Conservation (phyloP, 371 early-diverging fungal genomes). For the Mucor velutinosus region DNA sequence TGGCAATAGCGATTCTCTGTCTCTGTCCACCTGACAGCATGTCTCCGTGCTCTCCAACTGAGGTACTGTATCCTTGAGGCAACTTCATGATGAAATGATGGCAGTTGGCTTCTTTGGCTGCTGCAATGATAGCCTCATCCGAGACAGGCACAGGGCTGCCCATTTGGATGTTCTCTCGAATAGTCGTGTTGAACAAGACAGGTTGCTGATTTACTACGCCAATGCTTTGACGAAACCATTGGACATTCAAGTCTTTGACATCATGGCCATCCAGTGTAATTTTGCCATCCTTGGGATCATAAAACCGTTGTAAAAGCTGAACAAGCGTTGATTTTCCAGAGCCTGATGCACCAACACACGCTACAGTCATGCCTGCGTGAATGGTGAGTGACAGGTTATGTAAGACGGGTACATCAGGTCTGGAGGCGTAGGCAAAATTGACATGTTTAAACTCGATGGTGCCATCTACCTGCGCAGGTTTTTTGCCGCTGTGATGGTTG, state of each 20-base stretch:
- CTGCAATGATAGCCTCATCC: constrained; percentile 57
- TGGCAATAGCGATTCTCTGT: constrained; percentile 77
- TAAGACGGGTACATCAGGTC: constrained; percentile 60
- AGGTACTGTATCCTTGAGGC: constrained; percentile 71
- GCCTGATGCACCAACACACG: constrained; percentile 69
- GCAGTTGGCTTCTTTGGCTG: constrained; percentile 72
- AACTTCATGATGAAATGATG: constrained; percentile 65
- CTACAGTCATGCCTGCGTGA: constrained; percentile 62
- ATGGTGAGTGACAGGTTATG: constrained; percentile 58
- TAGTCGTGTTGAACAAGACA: constrained; percentile 69
- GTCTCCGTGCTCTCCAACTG: constrained; percentile 52
- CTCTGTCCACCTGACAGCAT: constrained; percentile 86
- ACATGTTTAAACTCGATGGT: constrained; percentile 67
- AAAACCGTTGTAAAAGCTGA: constrained; percentile 64
- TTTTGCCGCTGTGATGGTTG: constrained; percentile 38
- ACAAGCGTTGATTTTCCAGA: constrained; percentile 70
- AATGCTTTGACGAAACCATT: constrained; percentile 61
- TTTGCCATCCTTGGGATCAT: constrained; percentile 57
- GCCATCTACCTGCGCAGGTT: constrained; percentile 31
- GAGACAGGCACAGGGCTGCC: constrained; percentile 47
- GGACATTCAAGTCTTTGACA: constrained; percentile 50
- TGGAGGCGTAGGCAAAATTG: constrained; percentile 65
- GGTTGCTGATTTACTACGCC: constrained; percentile 75
- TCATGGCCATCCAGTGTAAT: constrained; percentile 61
- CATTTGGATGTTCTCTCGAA: constrained; percentile 74